Conservation (phyloP, 441 rosid genomes). For the Monsonia emarginata region DNA sequence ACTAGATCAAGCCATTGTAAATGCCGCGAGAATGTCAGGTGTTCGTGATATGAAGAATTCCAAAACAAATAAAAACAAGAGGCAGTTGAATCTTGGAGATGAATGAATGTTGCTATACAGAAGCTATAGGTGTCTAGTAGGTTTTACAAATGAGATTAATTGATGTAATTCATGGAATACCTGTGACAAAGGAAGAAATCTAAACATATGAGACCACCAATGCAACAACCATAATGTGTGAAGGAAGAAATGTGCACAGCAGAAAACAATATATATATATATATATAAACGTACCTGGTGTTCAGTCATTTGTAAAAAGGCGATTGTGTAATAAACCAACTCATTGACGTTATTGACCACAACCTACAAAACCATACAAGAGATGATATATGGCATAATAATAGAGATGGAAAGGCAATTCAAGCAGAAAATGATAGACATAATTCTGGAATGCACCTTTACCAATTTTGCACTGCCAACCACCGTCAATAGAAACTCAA, state of each 20-base stretch:
- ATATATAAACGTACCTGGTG: conserved; percentile 50
- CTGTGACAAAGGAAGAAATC: not conserved
- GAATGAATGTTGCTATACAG: not conserved
- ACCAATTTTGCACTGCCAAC: conserved; percentile 57
- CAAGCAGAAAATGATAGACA: conserved; percentile 11
- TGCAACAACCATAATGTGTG: not conserved
- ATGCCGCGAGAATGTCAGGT: not conserved
- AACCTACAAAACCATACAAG: conserved; percentile 34
- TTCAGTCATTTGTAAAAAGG: conserved; percentile 85
- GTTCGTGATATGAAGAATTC: not conserved
- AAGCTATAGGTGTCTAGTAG: not conserved
- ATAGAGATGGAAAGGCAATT: conserved; percentile 4
- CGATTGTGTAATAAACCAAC: conserved; percentile 67
- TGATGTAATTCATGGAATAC: conserved; percentile 7
- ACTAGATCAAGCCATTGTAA: not conserved
- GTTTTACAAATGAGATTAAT: not conserved
- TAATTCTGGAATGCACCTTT: conserved; percentile 44
- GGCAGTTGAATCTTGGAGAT: too few species aligned
- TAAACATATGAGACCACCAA: not conserved
- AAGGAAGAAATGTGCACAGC: conserved; percentile 6
- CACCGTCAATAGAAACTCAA: conserved; percentile 77
- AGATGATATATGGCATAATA: conserved; percentile 9
- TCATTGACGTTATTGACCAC: conserved; percentile 48
- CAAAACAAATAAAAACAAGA: not conserved
- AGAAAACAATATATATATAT: conserved; percentile 9